phyloP scores from a whole-genome alignment of 768 basidiomycete genomes.

The Rhizopogon rudus region DNA sequence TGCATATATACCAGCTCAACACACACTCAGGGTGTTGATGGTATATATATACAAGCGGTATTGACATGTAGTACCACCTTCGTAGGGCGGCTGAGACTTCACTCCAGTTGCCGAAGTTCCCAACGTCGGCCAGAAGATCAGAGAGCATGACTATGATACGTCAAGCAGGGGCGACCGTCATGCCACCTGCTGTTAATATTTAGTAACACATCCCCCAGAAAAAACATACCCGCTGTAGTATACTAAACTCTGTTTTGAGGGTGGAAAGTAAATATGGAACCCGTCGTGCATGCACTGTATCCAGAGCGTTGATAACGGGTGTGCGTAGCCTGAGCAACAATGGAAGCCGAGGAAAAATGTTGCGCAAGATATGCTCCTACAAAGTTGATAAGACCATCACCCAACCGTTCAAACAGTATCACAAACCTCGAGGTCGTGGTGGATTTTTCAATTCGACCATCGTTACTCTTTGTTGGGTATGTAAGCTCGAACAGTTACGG shows the following conservation, averaged over 20 bases:
- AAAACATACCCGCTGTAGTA: conserved; percentile 58
- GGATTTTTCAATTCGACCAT: too few species aligned
- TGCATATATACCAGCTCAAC: conserved; percentile 85
- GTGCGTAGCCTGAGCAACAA: conserved; percentile 41
- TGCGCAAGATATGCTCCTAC: conserved; percentile 56
- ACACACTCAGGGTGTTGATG: conserved; percentile 84
- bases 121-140: conserved; percentile 46
- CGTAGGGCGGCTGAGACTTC: conserved; percentile 44
- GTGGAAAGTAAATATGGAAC: conserved; percentile 93
- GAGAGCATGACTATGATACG: conserved; percentile 53
- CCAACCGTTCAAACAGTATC: neutral
- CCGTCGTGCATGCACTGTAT: conserved; percentile 66
- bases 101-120: conserved; percentile 38
- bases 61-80: conserved; percentile 79
- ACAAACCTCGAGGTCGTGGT: conserved; percentile 66
- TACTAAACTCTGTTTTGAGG: conserved; percentile 52
- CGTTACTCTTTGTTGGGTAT: too few species aligned
- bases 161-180: conserved; percentile 88
- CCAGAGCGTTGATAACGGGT: conserved; percentile 56
- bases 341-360: conserved; percentile 77
- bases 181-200: conserved; percentile 96
- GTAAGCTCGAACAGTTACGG: conserved; percentile 65
- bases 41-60: conserved; percentile 61
- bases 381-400: neutral
- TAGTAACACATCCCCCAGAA: conserved; percentile 81